Evolutionary conservation across 108 stramenopile species (phyloP).

Genomic region (Skeletonema grethae): DNA sequence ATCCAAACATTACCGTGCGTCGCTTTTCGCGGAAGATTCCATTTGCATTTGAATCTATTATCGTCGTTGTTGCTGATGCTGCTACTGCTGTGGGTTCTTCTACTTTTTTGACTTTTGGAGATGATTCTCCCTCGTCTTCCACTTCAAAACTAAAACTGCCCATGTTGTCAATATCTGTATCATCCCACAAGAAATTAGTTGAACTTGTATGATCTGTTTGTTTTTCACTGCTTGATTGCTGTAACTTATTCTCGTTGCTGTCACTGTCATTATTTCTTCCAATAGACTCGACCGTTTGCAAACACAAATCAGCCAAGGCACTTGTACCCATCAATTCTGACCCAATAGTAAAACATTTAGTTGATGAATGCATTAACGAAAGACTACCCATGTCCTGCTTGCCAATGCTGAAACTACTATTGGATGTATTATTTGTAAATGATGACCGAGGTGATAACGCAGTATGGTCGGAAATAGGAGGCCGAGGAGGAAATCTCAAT

Average conservation of each 20-base stretch:
- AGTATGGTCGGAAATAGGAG: neutral
- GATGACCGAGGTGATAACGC: neutral
- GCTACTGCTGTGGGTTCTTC: neutral
- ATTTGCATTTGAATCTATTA: slow-evolving; percentile 8
- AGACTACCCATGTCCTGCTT: neutral
- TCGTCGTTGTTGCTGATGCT: neutral
- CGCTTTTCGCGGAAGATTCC: slow-evolving; percentile 21
- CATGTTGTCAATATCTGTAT: slow-evolving; percentile 10
- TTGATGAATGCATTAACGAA: neutral
- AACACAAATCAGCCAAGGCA: slow-evolving; percentile 42
- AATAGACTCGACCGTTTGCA: slow-evolving; percentile 34
- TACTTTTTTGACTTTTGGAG: neutral
- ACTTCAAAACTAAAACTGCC: slow-evolving; percentile 7
- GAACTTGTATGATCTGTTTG: slow-evolving; percentile 5
- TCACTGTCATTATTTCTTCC: neutral
- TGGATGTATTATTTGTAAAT: neutral
- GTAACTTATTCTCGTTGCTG: neutral
- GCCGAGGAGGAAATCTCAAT: slow-evolving; percentile 27
- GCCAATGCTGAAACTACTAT: neutral
- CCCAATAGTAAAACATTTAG: slow-evolving; percentile 21
- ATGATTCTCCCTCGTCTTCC: slow-evolving; percentile 10
- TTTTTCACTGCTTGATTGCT: neutral
- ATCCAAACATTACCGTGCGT: slow-evolving; percentile 81
- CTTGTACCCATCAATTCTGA: slow-evolving; percentile 40
- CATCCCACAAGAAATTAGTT: neutral